phyloP scores from a whole-genome alignment of 2,329 filamentous ascomycete genomes.

The Hypoxylon sp. region DNA sequence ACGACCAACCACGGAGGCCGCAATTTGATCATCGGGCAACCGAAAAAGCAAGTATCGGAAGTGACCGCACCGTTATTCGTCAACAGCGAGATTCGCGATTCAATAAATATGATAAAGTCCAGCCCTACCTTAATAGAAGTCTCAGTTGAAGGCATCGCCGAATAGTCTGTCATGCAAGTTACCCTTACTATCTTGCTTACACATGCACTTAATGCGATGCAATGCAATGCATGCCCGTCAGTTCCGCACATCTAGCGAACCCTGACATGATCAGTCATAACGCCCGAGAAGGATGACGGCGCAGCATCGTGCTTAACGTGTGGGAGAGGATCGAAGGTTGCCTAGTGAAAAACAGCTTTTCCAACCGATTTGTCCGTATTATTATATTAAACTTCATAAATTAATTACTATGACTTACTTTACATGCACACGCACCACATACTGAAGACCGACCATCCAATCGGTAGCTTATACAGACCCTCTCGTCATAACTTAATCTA shows the following conservation, averaged over 20 bases:
- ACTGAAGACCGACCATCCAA: conserved; percentile 12
- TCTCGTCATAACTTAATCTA: conserved; percentile 43
- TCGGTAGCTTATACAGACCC: conserved; percentile 19
- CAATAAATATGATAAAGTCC: conserved; percentile 1
- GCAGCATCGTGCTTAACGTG: background rate
- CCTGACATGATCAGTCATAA: conserved; percentile 2
- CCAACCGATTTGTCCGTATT: background rate
- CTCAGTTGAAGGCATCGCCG: conserved; percentile 24
- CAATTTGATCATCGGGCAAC: conserved; percentile 24
- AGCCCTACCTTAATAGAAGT: conserved; percentile 24
- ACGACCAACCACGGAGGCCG: conserved; percentile 6
- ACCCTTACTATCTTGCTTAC: conserved; percentile 8
- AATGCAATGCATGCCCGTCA: conserved; percentile 31
- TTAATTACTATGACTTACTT: conserved; percentile 4
- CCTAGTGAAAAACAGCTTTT: background rate
- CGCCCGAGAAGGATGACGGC: background rate
- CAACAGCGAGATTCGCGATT: conserved; percentile 9
- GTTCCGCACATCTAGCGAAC: conserved; percentile 19
- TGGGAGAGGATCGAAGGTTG: background rate
- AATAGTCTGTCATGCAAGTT: conserved; percentile 14
- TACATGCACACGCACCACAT: background rate
- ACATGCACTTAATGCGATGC: conserved; percentile 30
- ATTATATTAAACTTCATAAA: background rate
- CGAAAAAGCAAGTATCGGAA: conserved; percentile 27
- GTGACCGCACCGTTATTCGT: conserved; percentile 26